These are phyloP conservation scores for Proliferodiscus dingleyae DNA, from an alignment of 2,329 filamentous ascomycete genomes.

Conservation along the genomic window DNA sequence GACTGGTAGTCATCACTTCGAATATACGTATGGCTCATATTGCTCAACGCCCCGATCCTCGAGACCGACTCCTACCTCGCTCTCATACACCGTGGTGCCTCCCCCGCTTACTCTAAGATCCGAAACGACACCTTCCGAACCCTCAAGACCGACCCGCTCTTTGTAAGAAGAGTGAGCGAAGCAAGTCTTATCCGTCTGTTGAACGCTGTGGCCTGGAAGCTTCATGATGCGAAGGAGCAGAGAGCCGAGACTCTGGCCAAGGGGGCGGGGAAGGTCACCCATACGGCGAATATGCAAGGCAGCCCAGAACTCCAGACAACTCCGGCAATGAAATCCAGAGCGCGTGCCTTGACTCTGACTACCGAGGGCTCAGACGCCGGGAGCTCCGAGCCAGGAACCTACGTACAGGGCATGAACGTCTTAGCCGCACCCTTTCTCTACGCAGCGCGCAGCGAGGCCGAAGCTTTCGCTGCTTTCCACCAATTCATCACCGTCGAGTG, in stretches of 20 bases:
- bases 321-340: slow-evolving; percentile 37
- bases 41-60: slow-evolving; percentile 81
- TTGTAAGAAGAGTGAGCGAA: slow-evolving; percentile 90
- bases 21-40: slow-evolving; percentile 93
- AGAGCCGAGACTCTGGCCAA: slow-evolving; percentile 15
- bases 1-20: slow-evolving; percentile 71
- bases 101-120: slow-evolving; percentile 93
- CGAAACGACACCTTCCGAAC: slow-evolving; percentile 98
- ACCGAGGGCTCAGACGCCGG: slow-evolving; percentile 60
- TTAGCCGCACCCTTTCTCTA: slow-evolving; percentile 94
- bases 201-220: slow-evolving; percentile 90
- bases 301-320: slow-evolving; percentile 27
- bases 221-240: slow-evolving; percentile 68
- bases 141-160: slow-evolving; percentile 92
- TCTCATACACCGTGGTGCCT: slow-evolving; percentile 88
- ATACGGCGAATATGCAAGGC: slow-evolving; percentile 23
- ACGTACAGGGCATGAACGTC: slow-evolving; percentile 99
- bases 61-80: slow-evolving; percentile 83
- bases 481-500: slow-evolving; percentile 82
- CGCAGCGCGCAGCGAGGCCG: slow-evolving; percentile 86
- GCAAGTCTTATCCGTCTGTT: slow-evolving; percentile 90
- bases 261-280: slow-evolving; percentile 13
- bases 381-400: slow-evolving; percentile 68
- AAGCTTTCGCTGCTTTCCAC: slow-evolving; percentile 90
- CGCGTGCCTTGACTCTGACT: slow-evolving; percentile 55